These are phyloP conservation scores for Cyclaneusma minus DNA, from an alignment of 2,329 filamentous ascomycete genomes.

Conservation along the genomic window DNA sequence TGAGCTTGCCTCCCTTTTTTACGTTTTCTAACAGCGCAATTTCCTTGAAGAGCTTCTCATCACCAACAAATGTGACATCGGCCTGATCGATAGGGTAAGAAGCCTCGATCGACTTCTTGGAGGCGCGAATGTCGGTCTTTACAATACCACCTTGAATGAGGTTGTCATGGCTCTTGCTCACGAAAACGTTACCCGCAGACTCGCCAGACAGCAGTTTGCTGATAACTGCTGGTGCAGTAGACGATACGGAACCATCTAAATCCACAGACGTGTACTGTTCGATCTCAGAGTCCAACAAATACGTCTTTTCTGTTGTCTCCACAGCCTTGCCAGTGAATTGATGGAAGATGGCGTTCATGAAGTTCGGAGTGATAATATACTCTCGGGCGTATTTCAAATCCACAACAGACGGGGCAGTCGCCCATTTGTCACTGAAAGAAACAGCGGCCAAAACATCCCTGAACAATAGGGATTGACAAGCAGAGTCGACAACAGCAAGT, in stretches of 20 bases:
- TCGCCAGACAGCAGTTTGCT: slow-evolving; percentile 53
- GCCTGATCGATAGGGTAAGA: slow-evolving; percentile 69
- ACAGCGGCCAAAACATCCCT: slow-evolving; percentile 80
- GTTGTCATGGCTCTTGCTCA: slow-evolving; percentile 49
- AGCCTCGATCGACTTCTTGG: slow-evolving; percentile 69
- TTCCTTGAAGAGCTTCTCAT: slow-evolving; percentile 65
- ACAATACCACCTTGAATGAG: slow-evolving; percentile 61
- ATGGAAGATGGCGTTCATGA: slow-evolving; percentile 34
- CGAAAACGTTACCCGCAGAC: slow-evolving; percentile 44
- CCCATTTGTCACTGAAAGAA: slow-evolving; percentile 58
- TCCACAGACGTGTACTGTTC: slow-evolving; percentile 95
- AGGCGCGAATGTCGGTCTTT: slow-evolving; percentile 73
- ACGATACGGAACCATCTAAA: slow-evolving; percentile 55
- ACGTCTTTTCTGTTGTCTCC: slow-evolving; percentile 8
- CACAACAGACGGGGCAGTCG: slow-evolving; percentile 45
- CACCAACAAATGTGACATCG: slow-evolving; percentile 63
- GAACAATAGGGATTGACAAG: slow-evolving; percentile 72
- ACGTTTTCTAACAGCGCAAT: slow-evolving; percentile 59
- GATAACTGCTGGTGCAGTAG: slow-evolving; percentile 45
- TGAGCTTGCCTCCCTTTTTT: slow-evolving; percentile 54
- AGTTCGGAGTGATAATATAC: slow-evolving; percentile 37
- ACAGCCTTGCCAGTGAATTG: slow-evolving; percentile 29
- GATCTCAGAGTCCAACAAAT: slow-evolving; percentile 34
- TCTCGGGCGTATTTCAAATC: slow-evolving; percentile 83
- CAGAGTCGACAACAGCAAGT: slow-evolving; percentile 55